phyloP scores from a whole-genome alignment of 352 stramenopile species.

The Plasmopara muralis region DNA sequence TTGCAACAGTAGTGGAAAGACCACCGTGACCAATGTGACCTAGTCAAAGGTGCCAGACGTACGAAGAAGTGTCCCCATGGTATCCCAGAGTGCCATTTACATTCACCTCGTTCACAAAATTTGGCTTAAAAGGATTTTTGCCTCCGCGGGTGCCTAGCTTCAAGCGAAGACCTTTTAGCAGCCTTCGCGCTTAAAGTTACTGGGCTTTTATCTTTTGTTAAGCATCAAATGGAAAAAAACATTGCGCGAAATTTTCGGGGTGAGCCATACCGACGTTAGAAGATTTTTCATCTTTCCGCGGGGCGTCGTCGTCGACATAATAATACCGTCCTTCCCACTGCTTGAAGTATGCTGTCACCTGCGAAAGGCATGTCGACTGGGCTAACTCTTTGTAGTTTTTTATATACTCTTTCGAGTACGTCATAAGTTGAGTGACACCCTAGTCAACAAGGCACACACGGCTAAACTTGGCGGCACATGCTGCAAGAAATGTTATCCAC shows the following conservation, averaged over 20 bases:
- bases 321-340: not conserved
- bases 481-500: not conserved
- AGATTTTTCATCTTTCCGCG: not conserved
- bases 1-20: not conserved
- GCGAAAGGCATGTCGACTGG: not conserved
- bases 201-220: not conserved
- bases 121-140: not conserved
- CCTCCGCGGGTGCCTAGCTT: not conserved
- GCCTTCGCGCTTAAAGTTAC: not conserved
- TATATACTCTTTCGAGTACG: not conserved
- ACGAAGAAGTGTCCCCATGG: not conserved
- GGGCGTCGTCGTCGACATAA: not conserved
- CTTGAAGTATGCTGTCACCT: not conserved
- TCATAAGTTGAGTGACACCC: not conserved
- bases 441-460: not conserved
- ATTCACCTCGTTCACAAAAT: not conserved
- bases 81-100: not conserved
- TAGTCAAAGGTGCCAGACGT: not conserved
- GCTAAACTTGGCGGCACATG: not conserved
- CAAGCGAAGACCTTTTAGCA: not conserved
- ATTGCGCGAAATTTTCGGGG: not conserved
- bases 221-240: not conserved
- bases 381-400: not conserved
- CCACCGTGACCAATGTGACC: not conserved
- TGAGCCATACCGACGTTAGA: not conserved